Conservation (phyloP, 345 rosid genomes). For the Brassica carinata region DNA sequence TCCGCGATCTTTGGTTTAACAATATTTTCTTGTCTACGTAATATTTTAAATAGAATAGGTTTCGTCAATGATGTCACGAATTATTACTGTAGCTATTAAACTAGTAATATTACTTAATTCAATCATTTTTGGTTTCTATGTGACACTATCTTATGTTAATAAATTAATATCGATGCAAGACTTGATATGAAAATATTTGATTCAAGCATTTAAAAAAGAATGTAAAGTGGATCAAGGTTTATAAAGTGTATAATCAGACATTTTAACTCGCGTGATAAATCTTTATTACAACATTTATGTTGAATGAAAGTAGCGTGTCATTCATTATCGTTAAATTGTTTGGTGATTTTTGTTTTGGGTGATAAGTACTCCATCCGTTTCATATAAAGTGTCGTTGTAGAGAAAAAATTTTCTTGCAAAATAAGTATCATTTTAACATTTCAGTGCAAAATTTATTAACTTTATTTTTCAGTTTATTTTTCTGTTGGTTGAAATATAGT, state of each 20-base stretch:
- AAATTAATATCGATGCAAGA: background rate
- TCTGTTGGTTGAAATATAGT: too few species aligned
- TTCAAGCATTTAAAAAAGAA: too few species aligned
- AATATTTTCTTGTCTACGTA: constrained; percentile 9
- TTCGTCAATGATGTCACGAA: constrained; percentile 6
- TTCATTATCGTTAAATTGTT: background rate
- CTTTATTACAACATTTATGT: background rate
- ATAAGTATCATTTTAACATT: too few species aligned
- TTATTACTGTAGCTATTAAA: background rate
- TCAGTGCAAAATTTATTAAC: too few species aligned
- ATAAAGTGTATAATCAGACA: too few species aligned
- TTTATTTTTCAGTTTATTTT: too few species aligned
- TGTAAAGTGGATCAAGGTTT: too few species aligned
- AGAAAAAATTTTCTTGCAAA: too few species aligned
- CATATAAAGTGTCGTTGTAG: too few species aligned
- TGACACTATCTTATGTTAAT: background rate
- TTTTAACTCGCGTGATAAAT: background rate
- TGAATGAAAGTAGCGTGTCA: background rate
- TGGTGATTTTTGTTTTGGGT: background rate
- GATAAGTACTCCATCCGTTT: too few species aligned
- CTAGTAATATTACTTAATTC: constrained; percentile 5
- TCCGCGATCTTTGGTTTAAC: constrained; percentile 6
- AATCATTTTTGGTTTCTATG: background rate
- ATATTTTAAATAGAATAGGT: constrained; percentile 7
- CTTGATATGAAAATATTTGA: background rate